A percentile compares a stretch with the other conserved stretches of the same genome.
These are phyloP conservation scores for Agaricus subrufescens DNA, from an alignment of 768 basidiomycete species.

Conservation along the genomic window DNA sequence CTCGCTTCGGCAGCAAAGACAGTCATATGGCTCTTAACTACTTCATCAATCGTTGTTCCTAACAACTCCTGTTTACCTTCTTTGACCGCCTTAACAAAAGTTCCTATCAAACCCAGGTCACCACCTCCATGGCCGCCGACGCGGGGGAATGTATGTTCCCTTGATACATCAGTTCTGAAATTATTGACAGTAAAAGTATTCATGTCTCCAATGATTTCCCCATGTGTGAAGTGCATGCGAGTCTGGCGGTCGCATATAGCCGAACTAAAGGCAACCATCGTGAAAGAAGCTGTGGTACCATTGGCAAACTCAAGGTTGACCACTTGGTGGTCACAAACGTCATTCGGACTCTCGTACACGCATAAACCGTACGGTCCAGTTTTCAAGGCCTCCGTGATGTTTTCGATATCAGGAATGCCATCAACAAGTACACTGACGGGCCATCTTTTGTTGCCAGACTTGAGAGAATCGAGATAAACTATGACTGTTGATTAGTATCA, in stretches of 20 bases:
- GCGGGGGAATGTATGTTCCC: conserved; percentile 27
- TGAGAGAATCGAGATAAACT: conserved; percentile 83
- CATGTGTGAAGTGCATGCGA: conserved; percentile 79
- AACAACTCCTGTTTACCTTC: conserved; percentile 57
- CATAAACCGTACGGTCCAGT: conserved; percentile 74
- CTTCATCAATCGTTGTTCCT: conserved; percentile 62
- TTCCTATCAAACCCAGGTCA: conserved; percentile 67
- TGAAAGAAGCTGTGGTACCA: conserved; percentile 80
- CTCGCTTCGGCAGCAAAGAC: conserved; percentile 88
- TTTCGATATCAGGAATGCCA: conserved; percentile 84
- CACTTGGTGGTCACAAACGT: conserved; percentile 89
- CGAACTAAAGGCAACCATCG: conserved; percentile 85
- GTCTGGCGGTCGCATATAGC: conserved; percentile 80
- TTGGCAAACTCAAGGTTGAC: conserved; percentile 85
- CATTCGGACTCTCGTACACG: conserved; percentile 81
- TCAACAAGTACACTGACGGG: conserved; percentile 69
- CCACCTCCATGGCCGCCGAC: conserved; percentile 84
- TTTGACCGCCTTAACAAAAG: conserved; percentile 75
- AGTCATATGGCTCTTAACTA: conserved; percentile 73
- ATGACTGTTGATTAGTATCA: not conserved
- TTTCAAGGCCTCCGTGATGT: conserved; percentile 66
- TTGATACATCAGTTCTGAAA: conserved; percentile 55
- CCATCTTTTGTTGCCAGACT: conserved; percentile 52
- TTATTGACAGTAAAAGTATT: conserved; percentile 67
- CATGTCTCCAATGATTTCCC: conserved; percentile 91